Conservation (phyloP, 108 stramenopile species). For the Ochromonas danica region DNA sequence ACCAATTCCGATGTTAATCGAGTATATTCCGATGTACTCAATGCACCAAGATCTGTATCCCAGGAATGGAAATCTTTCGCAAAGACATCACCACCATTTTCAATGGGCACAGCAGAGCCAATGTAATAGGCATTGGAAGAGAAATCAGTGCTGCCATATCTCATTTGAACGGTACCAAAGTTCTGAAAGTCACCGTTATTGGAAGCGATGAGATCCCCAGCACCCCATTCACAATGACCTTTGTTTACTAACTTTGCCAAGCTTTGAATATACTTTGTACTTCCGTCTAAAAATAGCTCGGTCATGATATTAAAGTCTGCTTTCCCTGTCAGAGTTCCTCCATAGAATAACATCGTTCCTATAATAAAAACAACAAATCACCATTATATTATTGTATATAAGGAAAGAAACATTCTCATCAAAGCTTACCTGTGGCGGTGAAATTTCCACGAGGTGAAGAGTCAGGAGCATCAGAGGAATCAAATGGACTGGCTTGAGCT, state of each 20-base stretch:
- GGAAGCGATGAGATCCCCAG: not conserved
- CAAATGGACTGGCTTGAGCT: conserved; percentile 26
- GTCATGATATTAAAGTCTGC: not conserved
- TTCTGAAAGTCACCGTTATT: conserved; percentile 25
- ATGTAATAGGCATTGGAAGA: not conserved
- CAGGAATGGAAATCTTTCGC: conserved; percentile 20
- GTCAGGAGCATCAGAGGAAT: conserved; percentile 21
- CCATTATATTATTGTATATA: too few species aligned
- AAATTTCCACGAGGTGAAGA: conserved; percentile 8
- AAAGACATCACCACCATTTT: conserved; percentile 25
- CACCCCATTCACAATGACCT: conserved; percentile 34
- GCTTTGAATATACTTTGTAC: not conserved
- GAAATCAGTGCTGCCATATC: not conserved
- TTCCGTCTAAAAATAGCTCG: not conserved
- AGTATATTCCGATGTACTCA: not conserved
- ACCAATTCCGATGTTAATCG: conserved; percentile 3
- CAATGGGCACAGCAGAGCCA: conserved; percentile 11
- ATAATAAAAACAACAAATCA: too few species aligned
- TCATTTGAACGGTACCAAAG: conserved; percentile 31
- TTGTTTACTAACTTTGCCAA: conserved; percentile 21
- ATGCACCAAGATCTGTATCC: conserved; percentile 8
- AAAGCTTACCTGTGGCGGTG: conserved; percentile 18
- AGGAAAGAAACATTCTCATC: too few species aligned
- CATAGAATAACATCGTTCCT: not conserved
- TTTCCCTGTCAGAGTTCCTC: conserved; percentile 23